Percentiles rank a stretch among this genome's conserved stretches.
phyloP scores from a whole-genome alignment of 768 basidiomycete species.

The Hirschioporus abietinus region DNA sequence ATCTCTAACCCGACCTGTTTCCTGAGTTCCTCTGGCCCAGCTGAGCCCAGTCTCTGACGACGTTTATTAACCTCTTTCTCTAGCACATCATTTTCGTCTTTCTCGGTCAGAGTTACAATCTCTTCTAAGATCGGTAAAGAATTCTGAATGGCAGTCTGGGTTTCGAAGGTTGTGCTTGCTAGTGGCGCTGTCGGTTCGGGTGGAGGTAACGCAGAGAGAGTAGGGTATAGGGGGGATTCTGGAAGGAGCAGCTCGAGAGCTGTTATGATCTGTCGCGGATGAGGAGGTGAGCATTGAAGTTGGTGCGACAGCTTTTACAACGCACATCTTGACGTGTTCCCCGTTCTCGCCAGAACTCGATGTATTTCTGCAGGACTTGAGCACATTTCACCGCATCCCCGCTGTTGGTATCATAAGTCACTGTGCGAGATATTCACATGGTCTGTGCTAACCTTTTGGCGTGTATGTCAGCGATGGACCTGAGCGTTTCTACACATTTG shows the following conservation, averaged over 20 bases:
- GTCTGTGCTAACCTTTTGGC: conserved; percentile 44
- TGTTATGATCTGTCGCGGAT: conserved; percentile 48
- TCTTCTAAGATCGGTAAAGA: conserved; percentile 70
- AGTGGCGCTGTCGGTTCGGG: conserved; percentile 77
- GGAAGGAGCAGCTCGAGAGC: conserved; percentile 71
- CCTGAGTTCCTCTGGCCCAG: conserved; percentile 49
- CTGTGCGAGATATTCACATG: background rate
- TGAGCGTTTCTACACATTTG: conserved; percentile 46
- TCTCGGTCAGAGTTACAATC: conserved; percentile 57
- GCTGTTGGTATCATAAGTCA: conserved; percentile 31
- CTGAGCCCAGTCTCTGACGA: conserved; percentile 68
- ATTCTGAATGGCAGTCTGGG: conserved; percentile 62
- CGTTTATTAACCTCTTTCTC: conserved; percentile 72
- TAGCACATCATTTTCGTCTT: conserved; percentile 50
- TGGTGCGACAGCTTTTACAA: background rate
- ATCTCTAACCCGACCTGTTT: conserved; percentile 66
- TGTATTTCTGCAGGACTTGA: conserved; percentile 71
- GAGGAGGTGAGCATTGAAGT: conserved; percentile 5
- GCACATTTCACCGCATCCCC: conserved; percentile 76
- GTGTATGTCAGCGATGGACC: conserved; percentile 54
- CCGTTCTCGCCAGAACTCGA: conserved; percentile 54
- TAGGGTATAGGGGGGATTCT: conserved; percentile 55
- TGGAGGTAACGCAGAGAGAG: conserved; percentile 60
- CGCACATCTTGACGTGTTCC: conserved; percentile 58
- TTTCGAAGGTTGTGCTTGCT: conserved; percentile 47